Percentiles rank a stretch among this genome's conserved stretches.
These are phyloP conservation scores for Secale cereale DNA, from an alignment of 176 grass and related monocot species.

Conservation along the genomic window DNA sequence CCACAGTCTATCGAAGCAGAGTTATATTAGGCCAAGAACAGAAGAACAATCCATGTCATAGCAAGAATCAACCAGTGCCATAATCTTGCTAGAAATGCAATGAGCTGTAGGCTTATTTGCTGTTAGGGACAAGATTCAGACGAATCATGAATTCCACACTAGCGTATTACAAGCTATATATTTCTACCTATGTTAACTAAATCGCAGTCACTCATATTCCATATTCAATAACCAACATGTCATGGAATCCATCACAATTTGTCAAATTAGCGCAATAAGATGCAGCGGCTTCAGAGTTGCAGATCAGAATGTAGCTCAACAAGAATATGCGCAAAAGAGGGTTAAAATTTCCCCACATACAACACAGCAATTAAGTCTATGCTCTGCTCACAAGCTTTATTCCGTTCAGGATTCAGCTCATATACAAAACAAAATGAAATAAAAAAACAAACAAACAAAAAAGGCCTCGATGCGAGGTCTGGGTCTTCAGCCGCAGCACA, in stretches of 20 bases:
- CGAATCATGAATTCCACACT: background rate
- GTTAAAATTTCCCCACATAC: slow-evolving; percentile 20
- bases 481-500: slow-evolving; percentile 25
- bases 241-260: background rate
- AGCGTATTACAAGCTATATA: background rate
- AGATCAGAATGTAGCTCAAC: background rate
- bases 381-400: slow-evolving; percentile 33
- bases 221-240: background rate
- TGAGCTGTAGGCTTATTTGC: background rate
- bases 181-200: background rate
- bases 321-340: background rate
- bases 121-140: background rate
- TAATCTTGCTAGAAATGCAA: background rate
- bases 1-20: background rate
- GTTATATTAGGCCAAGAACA: background rate
- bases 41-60: background rate
- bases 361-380: slow-evolving; percentile 16
- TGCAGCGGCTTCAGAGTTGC: background rate
- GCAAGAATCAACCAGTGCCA: background rate
- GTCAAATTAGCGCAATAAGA: background rate
- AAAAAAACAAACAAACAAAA: slow-evolving; percentile 20
- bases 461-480: background rate
- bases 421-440: slow-evolving; percentile 26
- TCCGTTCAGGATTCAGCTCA: slow-evolving; percentile 48
- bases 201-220: background rate